A percentile compares a stretch with the other conserved stretches of the same genome.
Conservation (phyloP, 805 yeast genomes). For the Tetrapisispora arboricola region DNA sequence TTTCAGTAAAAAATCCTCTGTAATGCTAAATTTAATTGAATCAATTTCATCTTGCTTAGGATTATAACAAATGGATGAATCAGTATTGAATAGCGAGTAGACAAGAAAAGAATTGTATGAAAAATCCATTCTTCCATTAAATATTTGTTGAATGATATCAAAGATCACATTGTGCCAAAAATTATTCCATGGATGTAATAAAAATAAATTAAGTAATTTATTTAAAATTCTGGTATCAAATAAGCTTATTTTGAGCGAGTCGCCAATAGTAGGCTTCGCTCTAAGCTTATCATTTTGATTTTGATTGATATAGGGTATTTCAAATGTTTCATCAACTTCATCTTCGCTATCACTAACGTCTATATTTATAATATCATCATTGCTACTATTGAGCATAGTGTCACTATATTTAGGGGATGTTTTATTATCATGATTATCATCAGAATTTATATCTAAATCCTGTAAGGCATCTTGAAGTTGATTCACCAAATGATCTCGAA, state of each 20-base stretch:
- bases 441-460: slow-evolving; percentile 14
- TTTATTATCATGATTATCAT: slow-evolving; percentile 5
- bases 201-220: slow-evolving; percentile 62
- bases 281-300: slow-evolving; percentile 37
- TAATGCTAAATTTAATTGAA: slow-evolving; percentile 40
- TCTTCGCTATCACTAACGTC: slow-evolving; percentile 30
- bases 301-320: slow-evolving; percentile 29
- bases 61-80: slow-evolving; percentile 12
- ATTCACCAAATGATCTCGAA: slow-evolving; percentile 45
- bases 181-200: slow-evolving; percentile 91
- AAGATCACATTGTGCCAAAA: slow-evolving; percentile 95
- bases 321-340: slow-evolving; percentile 29
- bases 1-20: slow-evolving; percentile 46
- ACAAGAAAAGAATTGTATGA: slow-evolving; percentile 76
- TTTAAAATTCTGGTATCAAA: slow-evolving; percentile 63
- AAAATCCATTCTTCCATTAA: slow-evolving; percentile 77
- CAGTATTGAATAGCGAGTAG: slow-evolving; percentile 23
- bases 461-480: slow-evolving; percentile 27
- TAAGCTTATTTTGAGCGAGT: slow-evolving; percentile 69
- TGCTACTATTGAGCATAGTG: not conserved
- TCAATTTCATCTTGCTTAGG: not conserved
- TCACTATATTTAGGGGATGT: slow-evolving; percentile 16
- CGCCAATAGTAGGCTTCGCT: slow-evolving; percentile 69
- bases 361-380: slow-evolving; percentile 26
- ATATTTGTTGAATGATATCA: slow-evolving; percentile 89